Base-by-base conservation (phyloP, 2,329 filamentous ascomycete genomes). In the Thermoascus crustaceus region DNA sequence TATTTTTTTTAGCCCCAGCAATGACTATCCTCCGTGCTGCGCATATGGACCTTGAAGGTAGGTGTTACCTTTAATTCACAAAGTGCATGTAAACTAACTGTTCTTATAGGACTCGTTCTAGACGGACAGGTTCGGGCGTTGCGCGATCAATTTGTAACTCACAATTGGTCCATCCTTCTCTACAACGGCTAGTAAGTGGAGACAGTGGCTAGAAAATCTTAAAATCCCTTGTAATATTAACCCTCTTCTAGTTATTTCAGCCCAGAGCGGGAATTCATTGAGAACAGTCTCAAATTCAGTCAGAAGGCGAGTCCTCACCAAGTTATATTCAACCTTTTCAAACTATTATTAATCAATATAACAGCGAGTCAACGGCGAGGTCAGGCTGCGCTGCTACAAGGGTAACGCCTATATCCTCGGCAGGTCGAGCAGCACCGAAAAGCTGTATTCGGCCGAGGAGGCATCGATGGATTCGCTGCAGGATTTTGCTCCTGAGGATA, bases 391-490 rank as follows among this genome's bases (percentile, higher is more conserved):
- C 38, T 67, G 69, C 43, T 83, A 80, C 72, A 82, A 82, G 75
- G 80, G 82, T 46, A 67, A 47, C 45, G 66, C 53, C 68, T 79
- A 56, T 67, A 60, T 58, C 66, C 56, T 62, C 20, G 58, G 58
- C 32, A 57, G 58, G 32, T 82, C 39, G 54, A 81, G 25, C 75
- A 68, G 79, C 55, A 82, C 78, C 6, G 76, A 80, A 69, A 82
- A 82, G 68, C 67, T 84, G 41, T 84, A 84, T 58, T 71, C 73
- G 49, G 75, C 72, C 62, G 69, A 69, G 50, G 79, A 82, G 67
- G 72, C 71, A 43, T 73, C 67, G 46, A 83, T 84, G 79, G 82
- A 86, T 55, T 76, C 77, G 46, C 72, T 84, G 46, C 78, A 73
- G 47, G 75, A 78, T 61, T 84, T 84, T 55, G 68, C 68, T 47